A percentile compares a stretch with the other conserved stretches of the same genome.
Conservation (phyloP, 208 protist species). For the Herpetomonas samuelpessoai region DNA sequence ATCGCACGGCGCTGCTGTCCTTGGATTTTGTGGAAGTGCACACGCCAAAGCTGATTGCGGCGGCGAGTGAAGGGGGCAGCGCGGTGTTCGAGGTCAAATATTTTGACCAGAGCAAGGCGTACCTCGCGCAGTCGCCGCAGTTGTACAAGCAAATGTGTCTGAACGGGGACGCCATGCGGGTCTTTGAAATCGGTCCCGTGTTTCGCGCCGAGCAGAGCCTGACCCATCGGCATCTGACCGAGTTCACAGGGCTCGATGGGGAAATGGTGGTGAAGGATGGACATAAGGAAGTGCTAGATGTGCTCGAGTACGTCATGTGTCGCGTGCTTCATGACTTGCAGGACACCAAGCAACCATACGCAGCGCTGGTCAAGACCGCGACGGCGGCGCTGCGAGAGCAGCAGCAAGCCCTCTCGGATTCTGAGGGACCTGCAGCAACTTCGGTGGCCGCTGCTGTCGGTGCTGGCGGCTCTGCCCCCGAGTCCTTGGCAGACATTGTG, state of each 20-base stretch:
- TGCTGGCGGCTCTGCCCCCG: too few species aligned
- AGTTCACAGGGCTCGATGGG: constrained; percentile 99
- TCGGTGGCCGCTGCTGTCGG: too few species aligned
- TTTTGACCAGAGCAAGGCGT: constrained; percentile 71
- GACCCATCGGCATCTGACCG: constrained; percentile 98
- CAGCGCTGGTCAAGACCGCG: constrained; percentile 10
- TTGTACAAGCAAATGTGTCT: constrained; percentile 99
- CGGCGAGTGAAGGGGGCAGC: constrained; percentile 61
- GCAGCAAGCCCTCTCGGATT: neutral
- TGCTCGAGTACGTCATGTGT: constrained; percentile 93
- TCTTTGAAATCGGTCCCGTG: constrained; percentile 96
- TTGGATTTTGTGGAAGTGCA: constrained; percentile 98
- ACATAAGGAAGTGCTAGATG: constrained; percentile 97
- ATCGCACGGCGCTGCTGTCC: constrained; percentile 83
- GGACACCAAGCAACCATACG: constrained; percentile 12
- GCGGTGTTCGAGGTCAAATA: constrained; percentile 79
- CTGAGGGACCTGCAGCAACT: neutral
- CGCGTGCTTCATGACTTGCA: constrained; percentile 91
- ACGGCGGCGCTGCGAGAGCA: constrained; percentile 13
- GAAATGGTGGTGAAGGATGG: constrained; percentile 97
- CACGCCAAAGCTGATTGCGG: constrained; percentile 97
- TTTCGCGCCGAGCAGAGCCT: constrained; percentile 98
- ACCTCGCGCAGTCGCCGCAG: constrained; percentile 98
- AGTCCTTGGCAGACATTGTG: constrained; percentile 16
- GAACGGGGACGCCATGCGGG: constrained; percentile 90